Evolutionary conservation across 805 yeast genomes (phyloP).

Genomic region (Sungouiozyma ichnusensis): DNA sequence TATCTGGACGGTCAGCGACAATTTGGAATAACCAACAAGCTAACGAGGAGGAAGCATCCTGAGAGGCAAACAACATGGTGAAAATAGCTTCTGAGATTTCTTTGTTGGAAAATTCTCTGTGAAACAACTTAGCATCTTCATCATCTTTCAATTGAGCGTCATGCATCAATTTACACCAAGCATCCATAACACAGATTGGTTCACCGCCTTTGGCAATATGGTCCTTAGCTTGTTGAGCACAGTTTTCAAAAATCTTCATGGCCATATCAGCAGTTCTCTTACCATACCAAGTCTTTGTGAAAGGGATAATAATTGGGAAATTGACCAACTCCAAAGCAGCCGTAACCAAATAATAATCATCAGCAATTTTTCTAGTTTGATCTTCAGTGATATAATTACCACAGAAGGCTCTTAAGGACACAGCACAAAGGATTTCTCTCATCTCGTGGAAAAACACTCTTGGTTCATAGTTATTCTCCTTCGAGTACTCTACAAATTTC

Average conservation of each 20-base stretch:
- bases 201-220: constrained; percentile 67
- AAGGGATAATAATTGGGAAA: constrained; percentile 94
- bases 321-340: constrained; percentile 95
- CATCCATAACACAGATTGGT: constrained; percentile 87
- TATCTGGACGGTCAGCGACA: constrained; percentile 91
- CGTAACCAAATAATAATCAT: constrained; percentile 83
- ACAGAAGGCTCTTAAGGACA: constrained; percentile 87
- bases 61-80: constrained; percentile 94
- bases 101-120: constrained; percentile 77
- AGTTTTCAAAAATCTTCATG: constrained; percentile 79
- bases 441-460: constrained; percentile 80
- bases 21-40: constrained; percentile 98
- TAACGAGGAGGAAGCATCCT: constrained; percentile 94
- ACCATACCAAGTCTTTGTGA: constrained; percentile 97
- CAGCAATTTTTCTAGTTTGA: constrained; percentile 81
- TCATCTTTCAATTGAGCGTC: constrained; percentile 44
- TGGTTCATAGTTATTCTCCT: constrained; percentile 44
- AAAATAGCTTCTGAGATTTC: constrained; percentile 95
- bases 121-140: constrained; percentile 45
- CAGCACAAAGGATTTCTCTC: constrained; percentile 93
- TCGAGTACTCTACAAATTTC: constrained; percentile 46
- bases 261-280: constrained; percentile 86
- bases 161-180: constrained; percentile 83
- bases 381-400: constrained; percentile 91
- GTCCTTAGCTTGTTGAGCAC: constrained; percentile 81